Percentiles rank a stretch among this genome's conserved stretches.
These are phyloP conservation scores for Rhizopus stolonifer DNA, from an alignment of 371 early-diverging fungal species.

Conservation along the genomic window DNA sequence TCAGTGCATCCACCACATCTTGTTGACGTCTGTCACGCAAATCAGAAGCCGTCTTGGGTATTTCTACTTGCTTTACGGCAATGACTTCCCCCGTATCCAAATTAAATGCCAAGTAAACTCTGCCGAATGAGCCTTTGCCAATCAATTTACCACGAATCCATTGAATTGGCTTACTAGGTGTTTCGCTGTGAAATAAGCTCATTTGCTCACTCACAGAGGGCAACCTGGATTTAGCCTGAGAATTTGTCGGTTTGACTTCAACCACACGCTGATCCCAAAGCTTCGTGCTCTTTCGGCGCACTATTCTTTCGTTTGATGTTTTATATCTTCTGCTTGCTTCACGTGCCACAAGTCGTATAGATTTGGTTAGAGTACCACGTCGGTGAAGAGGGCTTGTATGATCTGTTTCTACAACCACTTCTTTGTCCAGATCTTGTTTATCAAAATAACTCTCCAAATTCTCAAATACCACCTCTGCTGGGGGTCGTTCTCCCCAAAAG, in stretches of 20 bases:
- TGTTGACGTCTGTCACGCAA: conserved; percentile 29
- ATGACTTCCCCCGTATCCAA: conserved; percentile 83
- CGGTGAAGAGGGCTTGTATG: conserved; percentile 6
- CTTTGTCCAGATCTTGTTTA: conserved; percentile 74
- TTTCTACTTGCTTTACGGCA: conserved; percentile 93
- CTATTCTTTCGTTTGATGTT: conserved; percentile 17
- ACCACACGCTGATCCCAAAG: conserved; percentile 50
- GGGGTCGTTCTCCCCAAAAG: conserved; percentile 76
- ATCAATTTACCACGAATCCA: conserved; percentile 89
- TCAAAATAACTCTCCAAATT: conserved; percentile 78
- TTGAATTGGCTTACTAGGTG: conserved; percentile 33
- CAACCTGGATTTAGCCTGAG: conserved; percentile 7
- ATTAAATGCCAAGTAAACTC: conserved; percentile 87
- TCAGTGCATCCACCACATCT: conserved; percentile 60
- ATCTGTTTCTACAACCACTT: conserved; percentile 42
- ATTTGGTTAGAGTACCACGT: conserved; percentile 37
- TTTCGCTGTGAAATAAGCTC: conserved; percentile 13
- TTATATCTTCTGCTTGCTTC: conserved; percentile 39
- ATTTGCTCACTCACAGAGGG: conserved; percentile 21
- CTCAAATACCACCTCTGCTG: conserved; percentile 70
- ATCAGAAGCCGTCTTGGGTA: conserved; percentile 43
- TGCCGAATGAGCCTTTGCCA: conserved; percentile 95
- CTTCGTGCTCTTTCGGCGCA: conserved; percentile 54
- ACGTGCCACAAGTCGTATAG: conserved; percentile 51
- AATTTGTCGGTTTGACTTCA: conserved; percentile 35